Base-by-base conservation (phyloP, 257 asterid genomes). In the Primulina tabacum region DNA sequence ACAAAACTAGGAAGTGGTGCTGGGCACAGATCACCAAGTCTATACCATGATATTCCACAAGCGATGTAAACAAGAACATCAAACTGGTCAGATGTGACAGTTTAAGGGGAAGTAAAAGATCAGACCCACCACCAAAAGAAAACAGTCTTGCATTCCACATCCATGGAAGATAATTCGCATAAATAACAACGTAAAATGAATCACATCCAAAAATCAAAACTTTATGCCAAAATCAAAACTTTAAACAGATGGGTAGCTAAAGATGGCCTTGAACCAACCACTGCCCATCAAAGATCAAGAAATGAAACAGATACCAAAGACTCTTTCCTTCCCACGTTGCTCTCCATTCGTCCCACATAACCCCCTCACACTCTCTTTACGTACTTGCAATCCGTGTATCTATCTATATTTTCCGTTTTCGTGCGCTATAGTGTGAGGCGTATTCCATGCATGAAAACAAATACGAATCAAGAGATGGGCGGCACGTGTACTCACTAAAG, bases 21-120 rank as follows among this genome's bases (percentile, higher is more conserved):
- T 73, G 79, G 80, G 81, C 82, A 74, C 81, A 81, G 88, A 89
- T 85, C 86, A 79, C 82, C 67, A 81, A 80, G 88, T 66, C 52
- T 65, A 24, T 57, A 76, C 68, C 52, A 11, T 77, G n/a, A 6
- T 11, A 47, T 47, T 37, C 12, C 24, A 32, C 59, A 57, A 24
- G 21, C 35, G 69, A 71, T 40, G 68, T 74, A 73, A 73, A 58
- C 63, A 69, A 77, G 73, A 78, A 63, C 72, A 68, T 56, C 61
- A 71, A 71, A 81, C 66, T 64, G 77, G 70, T 75, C 69, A 78
- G 86, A 79, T 80, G 84, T 80, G 89, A 79, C 86, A 78, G 84
- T 79, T 72, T 65, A 40, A 68, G 40, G 70, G 67, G 71, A 71
- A 75, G 83, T 70, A 78, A 69, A 79, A 78, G 76, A 67, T 75